Percentiles rank a stretch among this genome's conserved stretches.
These are phyloP conservation scores for Crithidia fasciculata DNA, from an alignment of 208 protist species.

Conservation along the genomic window DNA sequence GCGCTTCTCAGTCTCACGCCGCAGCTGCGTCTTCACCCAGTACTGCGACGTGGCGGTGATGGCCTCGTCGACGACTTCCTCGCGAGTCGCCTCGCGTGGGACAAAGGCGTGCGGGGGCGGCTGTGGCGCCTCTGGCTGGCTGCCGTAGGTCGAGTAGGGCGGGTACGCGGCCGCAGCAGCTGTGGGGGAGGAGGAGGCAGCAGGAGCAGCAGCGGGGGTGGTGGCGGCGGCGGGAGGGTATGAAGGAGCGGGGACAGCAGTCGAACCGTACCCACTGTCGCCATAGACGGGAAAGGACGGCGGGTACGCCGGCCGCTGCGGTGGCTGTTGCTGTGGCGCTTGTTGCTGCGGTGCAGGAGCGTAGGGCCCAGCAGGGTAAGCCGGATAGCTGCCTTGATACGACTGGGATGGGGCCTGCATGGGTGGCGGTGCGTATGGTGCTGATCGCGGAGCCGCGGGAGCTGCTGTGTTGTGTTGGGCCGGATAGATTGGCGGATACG, in stretches of 20 bases:
- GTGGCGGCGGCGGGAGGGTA: too few relatives aligned
- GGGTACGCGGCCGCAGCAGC: background rate
- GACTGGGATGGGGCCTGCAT: background rate
- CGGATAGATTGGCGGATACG: slow-evolving; percentile 2
- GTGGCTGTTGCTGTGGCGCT: background rate
- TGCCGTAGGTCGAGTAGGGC: slow-evolving; percentile 11
- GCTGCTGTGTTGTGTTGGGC: background rate
- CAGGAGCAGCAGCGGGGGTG: background rate
- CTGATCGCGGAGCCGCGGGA: background rate
- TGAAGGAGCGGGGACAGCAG: too few relatives aligned
- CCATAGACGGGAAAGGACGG: slow-evolving; percentile 7
- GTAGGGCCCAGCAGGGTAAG: background rate
- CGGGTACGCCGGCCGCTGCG: slow-evolving; percentile 14
- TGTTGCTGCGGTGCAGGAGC: slow-evolving; percentile 4
- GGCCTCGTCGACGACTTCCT: slow-evolving; percentile 49
- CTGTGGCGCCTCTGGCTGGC: background rate
- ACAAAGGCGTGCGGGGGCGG: slow-evolving; percentile 11
- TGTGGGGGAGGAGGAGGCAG: background rate
- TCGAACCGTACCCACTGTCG: too few relatives aligned
- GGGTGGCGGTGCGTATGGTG: background rate
- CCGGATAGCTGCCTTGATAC: background rate
- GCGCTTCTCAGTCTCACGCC: slow-evolving; percentile 19
- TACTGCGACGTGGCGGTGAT: slow-evolving; percentile 51
- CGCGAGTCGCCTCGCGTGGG: slow-evolving; percentile 35
- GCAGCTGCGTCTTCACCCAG: slow-evolving; percentile 53